Evolutionary conservation across 176 grass and related monocot genomes (phyloP), one percentile per base, ranked within the genome.

Genomic region (maize (Zea mays)): DNA sequence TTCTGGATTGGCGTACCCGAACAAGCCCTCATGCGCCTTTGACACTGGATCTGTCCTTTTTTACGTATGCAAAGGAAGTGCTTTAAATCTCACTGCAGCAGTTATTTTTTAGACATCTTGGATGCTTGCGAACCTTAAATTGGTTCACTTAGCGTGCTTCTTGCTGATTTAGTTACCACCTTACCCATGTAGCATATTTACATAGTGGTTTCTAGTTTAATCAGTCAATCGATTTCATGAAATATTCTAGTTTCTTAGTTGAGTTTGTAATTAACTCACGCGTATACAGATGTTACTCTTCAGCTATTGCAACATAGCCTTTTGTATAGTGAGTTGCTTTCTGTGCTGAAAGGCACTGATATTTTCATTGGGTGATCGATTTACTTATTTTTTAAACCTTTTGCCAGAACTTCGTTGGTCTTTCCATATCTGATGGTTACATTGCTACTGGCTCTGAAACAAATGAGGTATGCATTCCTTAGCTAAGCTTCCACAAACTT

Each of bases 361-460:
- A 57, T 14, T 17, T 79, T 80, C 47, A 13, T 55, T 59, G 15
- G 39, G 34, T 60, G 13, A 20, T 35, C 8, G 33, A 59, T 72
- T 81, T 71, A 85, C 41, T 62, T 71, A 50, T 87, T 65, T 37
- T 10, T 89, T 61, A 17, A 45, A 52, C 36, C 49, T 76, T n/a
- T 36, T 77, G 81, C 66, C 90, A 99, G 96, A 99, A 99, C 79
- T 99, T 99, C 83, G 96, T 99, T 49, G 96, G 96, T 10, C 96
- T 99, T 75, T 95, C 92, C 41, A 87, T 95, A 83, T 95, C 87
- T 37, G 96, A 99, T 87, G 96, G 88, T 67, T 99, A 99, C 82
- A 93, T 99, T 77, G 96, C 96, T 77, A 99, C 96, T 79, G 96
- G 96, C 62, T 99, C 96, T 1, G 92, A 99, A 85, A 95, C 92